Evolutionary conservation across 148 eudicot genomes (phyloP), one percentile per base, ranked within the genome.

Genomic region (Cornus controversa): DNA sequence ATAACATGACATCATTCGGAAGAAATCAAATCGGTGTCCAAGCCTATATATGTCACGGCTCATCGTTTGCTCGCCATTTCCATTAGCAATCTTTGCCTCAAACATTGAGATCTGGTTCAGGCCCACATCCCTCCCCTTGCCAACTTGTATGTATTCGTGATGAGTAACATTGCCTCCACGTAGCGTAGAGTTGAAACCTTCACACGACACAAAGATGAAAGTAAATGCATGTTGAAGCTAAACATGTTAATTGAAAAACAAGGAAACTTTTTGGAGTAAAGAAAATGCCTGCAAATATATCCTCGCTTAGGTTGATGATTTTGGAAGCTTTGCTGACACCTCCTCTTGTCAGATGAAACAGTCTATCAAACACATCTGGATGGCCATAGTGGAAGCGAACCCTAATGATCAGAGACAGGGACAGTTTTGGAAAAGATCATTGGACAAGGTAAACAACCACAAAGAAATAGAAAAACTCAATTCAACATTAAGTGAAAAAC

Each of bases 111-210:
- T 90, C 42, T 90, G 94, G 69, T 90, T 90, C 57, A 90, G 92
- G 45, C 94, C 94, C 60, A 90, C 94, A 37, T 90, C 94, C 77
- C 94, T 85, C 25, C 94, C 94, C 84, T 90, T 90, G 26, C 94
- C 94, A 71, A 89, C 94, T 86, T 90, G 94, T 54, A 90, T 90
- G 82, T 90, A 90, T 75, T 90, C 94, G 77, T 90, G 94, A 81
- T 89, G 94, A 71, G 94, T 90, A 23, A 90, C 90, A 83, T 80
- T 90, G 66, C 94, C 94, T 79, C 89, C 94, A 31, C 94, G 91
- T 31, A 90, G 79, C 26, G 94, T 90, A 71, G 91, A 90, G 80
- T 90, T 90, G 79, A 88, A 85, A 80, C 94, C 94, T 90, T 78
- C 66, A 37, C 45, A 40, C 10, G 10, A 40, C 45, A 9, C 45